A percentile compares a stretch with the other conserved stretches of the same genome.
Evolutionary conservation across 2,329 filamentous ascomycete species (phyloP).

Genomic region (Atkinsonella hypoxylon): DNA sequence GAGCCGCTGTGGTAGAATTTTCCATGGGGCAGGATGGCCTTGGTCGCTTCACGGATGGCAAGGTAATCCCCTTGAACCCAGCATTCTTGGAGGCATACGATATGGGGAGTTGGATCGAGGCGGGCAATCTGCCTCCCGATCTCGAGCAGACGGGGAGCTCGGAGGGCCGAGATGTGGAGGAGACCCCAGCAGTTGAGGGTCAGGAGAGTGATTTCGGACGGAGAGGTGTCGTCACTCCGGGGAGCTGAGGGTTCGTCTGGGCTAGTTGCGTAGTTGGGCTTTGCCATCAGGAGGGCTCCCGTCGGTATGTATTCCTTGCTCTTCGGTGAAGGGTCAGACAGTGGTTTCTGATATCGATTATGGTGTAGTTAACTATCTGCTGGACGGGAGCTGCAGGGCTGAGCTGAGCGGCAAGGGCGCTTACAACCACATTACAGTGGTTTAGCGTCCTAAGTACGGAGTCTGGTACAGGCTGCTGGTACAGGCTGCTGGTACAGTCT

Average conservation of each 20-base stretch:
- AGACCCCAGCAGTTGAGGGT: conserved; percentile 97
- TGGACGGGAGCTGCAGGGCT: neutral
- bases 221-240: conserved; percentile 18
- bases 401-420: neutral
- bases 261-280: neutral
- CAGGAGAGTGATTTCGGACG: conserved; percentile 60
- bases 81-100: conserved; percentile 91
- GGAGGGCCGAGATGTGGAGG: conserved; percentile 70
- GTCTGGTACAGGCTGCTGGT: too few species aligned
- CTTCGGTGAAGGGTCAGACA: neutral
- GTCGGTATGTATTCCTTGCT: neutral
- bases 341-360: neutral
- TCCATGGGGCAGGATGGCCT: conserved; percentile 66
- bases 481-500: too few species aligned
- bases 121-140: conserved; percentile 71
- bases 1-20: conserved; percentile 90
- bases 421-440: too few species aligned
- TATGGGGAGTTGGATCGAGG: conserved; percentile 58
- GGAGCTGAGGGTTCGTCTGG: neutral
- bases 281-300: neutral
- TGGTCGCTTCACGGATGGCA: conserved; percentile 61
- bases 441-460: too few species aligned
- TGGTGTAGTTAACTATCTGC: neutral
- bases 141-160: conserved; percentile 64
- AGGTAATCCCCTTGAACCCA: conserved; percentile 81